Evolutionary conservation across 306 rosid species (phyloP), one percentile per base, ranked within the genome.

Genomic region (Malus orientalis): DNA sequence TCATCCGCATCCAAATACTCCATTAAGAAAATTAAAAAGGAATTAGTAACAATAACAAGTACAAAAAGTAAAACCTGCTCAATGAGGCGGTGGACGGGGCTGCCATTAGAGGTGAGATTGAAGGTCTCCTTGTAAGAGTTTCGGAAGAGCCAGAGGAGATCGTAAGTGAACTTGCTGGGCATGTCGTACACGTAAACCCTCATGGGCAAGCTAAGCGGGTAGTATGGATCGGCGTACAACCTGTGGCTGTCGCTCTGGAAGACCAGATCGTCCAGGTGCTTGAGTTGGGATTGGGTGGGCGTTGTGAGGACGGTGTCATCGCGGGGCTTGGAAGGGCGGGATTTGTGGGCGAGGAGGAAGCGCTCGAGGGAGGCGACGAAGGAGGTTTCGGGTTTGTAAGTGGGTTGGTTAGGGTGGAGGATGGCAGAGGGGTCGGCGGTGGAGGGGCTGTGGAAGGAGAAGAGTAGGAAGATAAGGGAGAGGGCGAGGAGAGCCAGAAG

Each of bases 51-150:
- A 62, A 47, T 42, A 42, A 42, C 12, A 4, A 53, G 62, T 4
- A 33, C 25, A 60, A 60, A 8, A 23, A 53, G 8, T 1, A 1
- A 16, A 14, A 89, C 98, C 98, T 93, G 98, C 76, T 90, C 95
- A 82, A 94, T 80, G 70, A 94, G 96, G 62, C 98, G 95, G 82
- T 94, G 98, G 29, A 94, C 93, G 69, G 98, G 98, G 82, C 97
- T 90, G 23, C 98, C 98, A 67, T 94, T 94, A 12, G 98, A 94
- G 84, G 97, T 94, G 76, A 94, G 92, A 83, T 94, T 92, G 42
- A 88, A 87, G 51, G 97, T 94, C 12, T 85, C 89, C 60, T 66
- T 80, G 68, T 91, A 94, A 3, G 90, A 81, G 11, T 83, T 84
- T 15, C 70, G 61, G 83, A 94, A 94, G 69, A 90, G 86, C 86